A percentile compares a stretch with the other conserved stretches of the same genome.
These are phyloP conservation scores for Aureobasidium sp. DNA, from an alignment of 2,329 filamentous ascomycete species.

Conservation along the genomic window DNA sequence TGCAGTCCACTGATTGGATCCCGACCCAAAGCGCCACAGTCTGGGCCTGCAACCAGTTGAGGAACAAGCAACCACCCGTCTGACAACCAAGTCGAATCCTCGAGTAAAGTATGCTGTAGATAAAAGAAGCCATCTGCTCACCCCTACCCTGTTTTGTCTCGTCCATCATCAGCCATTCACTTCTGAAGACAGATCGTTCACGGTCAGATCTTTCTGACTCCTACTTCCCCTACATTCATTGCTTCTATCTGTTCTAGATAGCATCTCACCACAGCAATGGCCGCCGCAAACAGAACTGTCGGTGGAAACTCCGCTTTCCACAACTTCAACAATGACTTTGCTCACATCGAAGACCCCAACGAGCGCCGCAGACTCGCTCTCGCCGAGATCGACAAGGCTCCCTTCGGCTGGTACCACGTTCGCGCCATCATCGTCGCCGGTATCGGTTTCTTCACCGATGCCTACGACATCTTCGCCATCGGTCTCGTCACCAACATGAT, in stretches of 20 bases:
- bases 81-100: constrained; percentile 7
- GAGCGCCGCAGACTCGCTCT: constrained; percentile 72
- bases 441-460: constrained; percentile 83
- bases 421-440: constrained; percentile 69
- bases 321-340: constrained; percentile 70
- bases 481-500: constrained; percentile 66
- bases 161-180: constrained; percentile 12
- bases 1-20: background rate
- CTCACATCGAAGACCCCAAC: constrained; percentile 58
- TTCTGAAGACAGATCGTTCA: constrained; percentile 8
- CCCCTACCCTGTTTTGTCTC: background rate
- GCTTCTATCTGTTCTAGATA: background rate
- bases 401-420: constrained; percentile 78
- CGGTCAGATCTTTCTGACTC: constrained; percentile 7
- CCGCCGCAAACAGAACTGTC: constrained; percentile 33
- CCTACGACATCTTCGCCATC: constrained; percentile 69
- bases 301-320: constrained; percentile 64
- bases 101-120: constrained; percentile 5
- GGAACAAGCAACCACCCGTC: constrained; percentile 9
- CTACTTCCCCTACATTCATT: background rate
- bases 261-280: constrained; percentile 18
- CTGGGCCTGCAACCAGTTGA: constrained; percentile 6
- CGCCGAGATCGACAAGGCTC: constrained; percentile 71
- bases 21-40: constrained; percentile 4
- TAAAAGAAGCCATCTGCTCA: constrained; percentile 11